These are phyloP conservation scores for Cardamine occulta DNA, from an alignment of 345 rosid genomes.

Conservation along the genomic window DNA sequence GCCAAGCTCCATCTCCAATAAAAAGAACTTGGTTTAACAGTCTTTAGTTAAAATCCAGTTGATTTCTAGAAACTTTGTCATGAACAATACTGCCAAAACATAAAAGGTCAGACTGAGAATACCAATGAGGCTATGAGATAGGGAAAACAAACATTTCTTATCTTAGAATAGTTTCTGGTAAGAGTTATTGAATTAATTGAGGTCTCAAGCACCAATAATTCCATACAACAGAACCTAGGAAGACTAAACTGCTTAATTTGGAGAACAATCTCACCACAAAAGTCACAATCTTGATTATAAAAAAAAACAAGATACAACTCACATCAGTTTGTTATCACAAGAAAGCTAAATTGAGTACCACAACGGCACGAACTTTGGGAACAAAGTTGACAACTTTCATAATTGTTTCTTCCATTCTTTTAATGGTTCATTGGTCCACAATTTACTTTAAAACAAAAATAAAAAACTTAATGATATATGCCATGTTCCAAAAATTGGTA, in stretches of 20 bases:
- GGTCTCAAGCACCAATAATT: slow-evolving; percentile 19
- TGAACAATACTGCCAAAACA: slow-evolving; percentile 38
- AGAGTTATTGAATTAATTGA: not conserved
- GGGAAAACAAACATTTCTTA: not conserved
- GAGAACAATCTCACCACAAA: slow-evolving; percentile 15
- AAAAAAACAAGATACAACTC: not conserved
- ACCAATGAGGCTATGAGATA: slow-evolving; percentile 24
- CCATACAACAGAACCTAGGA: slow-evolving; percentile 22
- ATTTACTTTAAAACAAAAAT: not conserved
- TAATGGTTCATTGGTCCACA: slow-evolving; percentile 20
- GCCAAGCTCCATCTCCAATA: slow-evolving; percentile 20
- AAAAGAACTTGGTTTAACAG: not conserved
- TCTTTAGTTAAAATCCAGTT: slow-evolving; percentile 10
- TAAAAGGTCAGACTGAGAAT: slow-evolving; percentile 26
- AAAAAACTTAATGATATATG: no score
- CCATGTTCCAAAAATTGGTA: no score
- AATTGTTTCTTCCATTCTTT: slow-evolving; percentile 23
- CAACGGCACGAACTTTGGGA: slow-evolving; percentile 29
- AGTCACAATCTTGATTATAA: slow-evolving; percentile 24
- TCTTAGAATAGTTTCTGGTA: slow-evolving; percentile 14
- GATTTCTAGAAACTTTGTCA: not conserved
- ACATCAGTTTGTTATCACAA: slow-evolving; percentile 22
- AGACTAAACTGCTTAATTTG: not conserved
- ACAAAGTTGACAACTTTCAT: slow-evolving; percentile 36
- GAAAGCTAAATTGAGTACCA: slow-evolving; percentile 25